Evolutionary conservation across 345 rosid species (phyloP), one percentile per base, ranked within the genome.

Genomic region (Eucalyptus cloeziana): DNA sequence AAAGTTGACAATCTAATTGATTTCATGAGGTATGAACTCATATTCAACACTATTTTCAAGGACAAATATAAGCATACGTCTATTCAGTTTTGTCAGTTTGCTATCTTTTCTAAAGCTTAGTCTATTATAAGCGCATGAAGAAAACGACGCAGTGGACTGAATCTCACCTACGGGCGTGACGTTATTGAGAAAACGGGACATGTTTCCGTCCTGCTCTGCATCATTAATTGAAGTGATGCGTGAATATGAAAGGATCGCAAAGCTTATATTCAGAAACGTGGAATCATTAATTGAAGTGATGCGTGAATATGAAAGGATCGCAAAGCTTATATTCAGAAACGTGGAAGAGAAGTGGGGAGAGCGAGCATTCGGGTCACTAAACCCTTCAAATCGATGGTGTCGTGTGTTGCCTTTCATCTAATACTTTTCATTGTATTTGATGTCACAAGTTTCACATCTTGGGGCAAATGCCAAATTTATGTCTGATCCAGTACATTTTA

Each of bases 261-360:
- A n/a, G 76, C 76, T 14, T 64, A 14, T 64, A 0, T n/a, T 64
- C 76, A 64, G 33, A 64, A 64, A n/a, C n/a, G n/a, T n/a, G n/a
- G n/a, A n/a, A n/a, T 64, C 76, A n/a, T 64, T 17, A 0, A 0
- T 64, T n/a, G 19, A n/a, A 0, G 37, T 7, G 3, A 14, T 64
- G 76, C 76, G 40, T 3, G 6, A 7, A 33, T 14, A 31, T 31
- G 76, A 64, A 64, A 64, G 21, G 76, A 64, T 64, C 0, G 19
- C 8, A 31, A n/a, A n/a, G 76, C 76, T 14, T 64, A 14, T 64
- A 0, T n/a, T 64, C 76, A 64, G 33, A 64, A 64, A 33, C 76
- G 31, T 64, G 76, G 76, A n/a, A 64, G 16, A 64, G 15, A 64
- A 64, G 21, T 64, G 21, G 37, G 76, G 76, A n/a, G 40, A 31